Evolutionary conservation across 331 rosid species (phyloP), one percentile per base, ranked within the genome.

Genomic region (Quercus phellos): DNA sequence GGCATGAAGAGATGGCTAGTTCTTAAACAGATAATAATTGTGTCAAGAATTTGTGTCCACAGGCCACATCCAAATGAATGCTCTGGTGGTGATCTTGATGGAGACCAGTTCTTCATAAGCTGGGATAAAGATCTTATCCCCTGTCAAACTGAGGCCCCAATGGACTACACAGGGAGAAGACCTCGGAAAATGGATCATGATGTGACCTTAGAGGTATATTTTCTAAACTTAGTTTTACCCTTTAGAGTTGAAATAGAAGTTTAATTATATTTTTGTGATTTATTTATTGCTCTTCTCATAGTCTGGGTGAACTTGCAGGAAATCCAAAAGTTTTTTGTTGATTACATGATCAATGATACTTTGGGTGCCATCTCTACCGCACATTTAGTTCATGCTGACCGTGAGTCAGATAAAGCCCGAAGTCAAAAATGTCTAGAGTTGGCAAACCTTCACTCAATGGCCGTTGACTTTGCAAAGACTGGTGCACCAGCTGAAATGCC

Each of bases 1-100:
- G 14, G 61, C 77, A 12, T 4, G 63, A 5, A 68, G 60, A 68
- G 9, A 53, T 29, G 27, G 60, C 9, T 29, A 22, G 35, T 21
- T 67, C 70, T 55, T 78, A 34, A 55, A 4, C 72, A 54, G 68
- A 51, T 77, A 30, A 24, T 79, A 50, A 63, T 68, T 71, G 78
- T 54, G 76, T 74, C 74, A 66, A 60, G 35, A 78, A 35, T 61
- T 75, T 73, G 58, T 66, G 14, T 59, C 16, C 54, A 30, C 97
- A 94, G 99, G 89, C 99, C 99, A 72, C 99, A 94, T 84, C 93
- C 97, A 32, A 94, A 89, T 90, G 99, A 94, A 86, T 94, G 99
- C 86, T 94, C 99, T 9, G 99, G 99, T 2, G 99, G 97, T 29
- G 99, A 94, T 84, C 97, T 94, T 76, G 99, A 94, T 74, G 99